phyloP scores from a whole-genome alignment of 1,139 yeast genomes.

The Wickerhamomyces sp. region DNA sequence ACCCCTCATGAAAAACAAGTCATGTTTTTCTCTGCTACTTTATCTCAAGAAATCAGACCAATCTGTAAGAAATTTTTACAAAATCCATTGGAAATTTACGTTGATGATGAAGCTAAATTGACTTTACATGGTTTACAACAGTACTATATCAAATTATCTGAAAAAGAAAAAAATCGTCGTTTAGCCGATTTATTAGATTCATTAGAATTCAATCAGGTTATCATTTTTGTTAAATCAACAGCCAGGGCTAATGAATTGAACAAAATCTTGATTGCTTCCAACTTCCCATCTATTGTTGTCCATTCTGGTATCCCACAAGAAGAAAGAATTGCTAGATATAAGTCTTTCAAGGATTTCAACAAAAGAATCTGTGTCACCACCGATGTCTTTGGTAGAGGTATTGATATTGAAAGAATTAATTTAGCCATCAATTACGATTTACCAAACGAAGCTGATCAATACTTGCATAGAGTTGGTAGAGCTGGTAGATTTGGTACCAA shows the following conservation, averaged over 20 bases:
- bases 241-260: slow-evolving; percentile 90
- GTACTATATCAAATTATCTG: slow-evolving; percentile 84
- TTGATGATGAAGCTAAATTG: slow-evolving; percentile 95
- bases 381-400: slow-evolving; percentile 99
- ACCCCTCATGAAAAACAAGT: slow-evolving; percentile 99
- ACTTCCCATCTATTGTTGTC: slow-evolving; percentile 96
- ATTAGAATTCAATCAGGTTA: slow-evolving; percentile 96
- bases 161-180: slow-evolving; percentile 90
- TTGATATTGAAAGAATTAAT: slow-evolving; percentile 97
- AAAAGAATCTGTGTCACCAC: slow-evolving; percentile 98
- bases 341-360: slow-evolving; percentile 95
- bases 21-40: slow-evolving; percentile 98
- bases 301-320: slow-evolving; percentile 96
- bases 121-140: slow-evolving; percentile 98
- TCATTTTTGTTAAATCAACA: slow-evolving; percentile 90
- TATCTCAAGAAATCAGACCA: slow-evolving; percentile 92
- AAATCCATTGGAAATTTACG: slow-evolving; percentile 94
- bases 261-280: slow-evolving; percentile 83
- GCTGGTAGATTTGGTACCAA: slow-evolving; percentile 99
- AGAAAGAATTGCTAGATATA: slow-evolving; percentile 96
- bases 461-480: slow-evolving; percentile 98
- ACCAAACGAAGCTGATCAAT: slow-evolving; percentile 90
- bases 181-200: slow-evolving; percentile 90
- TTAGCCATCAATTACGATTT: slow-evolving; percentile 95
- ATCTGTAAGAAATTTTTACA: slow-evolving; percentile 98